phyloP scores from a whole-genome alignment of 345 rosid genomes.

The Pugionium dolabratum region DNA sequence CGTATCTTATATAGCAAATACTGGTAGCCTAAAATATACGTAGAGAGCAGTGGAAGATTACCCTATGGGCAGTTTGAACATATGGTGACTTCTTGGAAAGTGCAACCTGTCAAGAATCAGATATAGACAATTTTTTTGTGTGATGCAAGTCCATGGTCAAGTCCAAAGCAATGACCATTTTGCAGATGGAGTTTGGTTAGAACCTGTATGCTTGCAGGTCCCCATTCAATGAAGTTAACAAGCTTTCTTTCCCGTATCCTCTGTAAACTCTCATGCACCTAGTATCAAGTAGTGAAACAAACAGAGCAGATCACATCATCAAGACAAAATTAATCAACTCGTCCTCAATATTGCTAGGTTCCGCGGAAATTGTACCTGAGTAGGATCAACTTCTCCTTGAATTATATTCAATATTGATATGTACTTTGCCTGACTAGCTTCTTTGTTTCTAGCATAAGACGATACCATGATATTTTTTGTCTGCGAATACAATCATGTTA shows the following conservation, averaged over 20 bases:
- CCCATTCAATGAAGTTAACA: constrained; percentile 99
- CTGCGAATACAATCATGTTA: constrained; percentile 46
- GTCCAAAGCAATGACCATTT: constrained; percentile 21
- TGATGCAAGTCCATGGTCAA: constrained; percentile 19
- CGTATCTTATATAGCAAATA: constrained; percentile 7
- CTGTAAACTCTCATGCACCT: constrained; percentile 99
- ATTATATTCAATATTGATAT: constrained; percentile 39
- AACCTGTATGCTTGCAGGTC: constrained; percentile 99
- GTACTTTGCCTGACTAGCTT: constrained; percentile 98
- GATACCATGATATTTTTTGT: constrained; percentile 97
- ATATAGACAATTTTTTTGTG: neutral
- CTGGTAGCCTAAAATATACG: neutral
- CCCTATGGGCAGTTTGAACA: constrained; percentile 97
- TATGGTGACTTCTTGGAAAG: constrained; percentile 95
- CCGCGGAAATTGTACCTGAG: constrained; percentile 60
- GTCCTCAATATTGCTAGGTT: neutral
- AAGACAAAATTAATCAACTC: constrained; percentile 3
- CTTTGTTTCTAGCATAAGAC: constrained; percentile 93
- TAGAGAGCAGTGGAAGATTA: constrained; percentile 36
- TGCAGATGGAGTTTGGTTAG: constrained; percentile 9
- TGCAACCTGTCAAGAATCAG: constrained; percentile 67
- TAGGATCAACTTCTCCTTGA: constrained; percentile 99
- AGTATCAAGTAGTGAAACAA: constrained; percentile 27
- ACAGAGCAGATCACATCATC: constrained; percentile 7
- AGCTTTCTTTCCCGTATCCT: constrained; percentile 98